phyloP scores from a whole-genome alignment of 1,284 basidiomycete species.

The Fomes fomentarius region DNA sequence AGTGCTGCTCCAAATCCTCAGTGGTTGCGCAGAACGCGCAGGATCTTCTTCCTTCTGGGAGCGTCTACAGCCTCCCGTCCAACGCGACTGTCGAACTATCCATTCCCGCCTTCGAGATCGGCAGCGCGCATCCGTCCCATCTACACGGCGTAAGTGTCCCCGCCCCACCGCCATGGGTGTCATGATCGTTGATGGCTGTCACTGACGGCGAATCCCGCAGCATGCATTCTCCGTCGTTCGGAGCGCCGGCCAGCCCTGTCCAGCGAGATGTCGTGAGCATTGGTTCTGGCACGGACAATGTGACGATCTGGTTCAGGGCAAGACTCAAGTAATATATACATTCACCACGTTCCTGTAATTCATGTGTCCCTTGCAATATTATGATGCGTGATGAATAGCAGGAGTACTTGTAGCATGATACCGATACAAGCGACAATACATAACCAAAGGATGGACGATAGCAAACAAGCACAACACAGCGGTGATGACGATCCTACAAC shows the following conservation, averaged over 20 bases:
- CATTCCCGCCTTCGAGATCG: constrained; percentile 28
- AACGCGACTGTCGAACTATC: constrained; percentile 39
- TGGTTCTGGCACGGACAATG: constrained; percentile 34
- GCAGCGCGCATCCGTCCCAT: constrained; percentile 41
- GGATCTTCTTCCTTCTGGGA: constrained; percentile 34
- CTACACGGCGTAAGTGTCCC: constrained; percentile 38
- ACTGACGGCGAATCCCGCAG: background rate
- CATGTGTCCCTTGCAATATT: too few relatives aligned
- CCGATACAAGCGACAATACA: too few relatives aligned
- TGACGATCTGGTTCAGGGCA: constrained; percentile 31
- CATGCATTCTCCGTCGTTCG: constrained; percentile 36
- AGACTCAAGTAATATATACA: too few relatives aligned
- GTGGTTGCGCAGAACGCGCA: constrained; percentile 31
- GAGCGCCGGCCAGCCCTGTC: constrained; percentile 34
- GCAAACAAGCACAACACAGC: too few relatives aligned
- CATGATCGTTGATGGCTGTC: background rate
- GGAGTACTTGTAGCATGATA: too few relatives aligned
- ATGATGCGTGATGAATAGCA: too few relatives aligned
- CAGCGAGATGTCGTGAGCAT: constrained; percentile 36
- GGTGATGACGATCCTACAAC: too few relatives aligned
- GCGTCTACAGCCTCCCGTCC: constrained; percentile 29
- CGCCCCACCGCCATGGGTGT: background rate
- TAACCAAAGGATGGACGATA: too few relatives aligned
- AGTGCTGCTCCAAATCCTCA: constrained; percentile 40
- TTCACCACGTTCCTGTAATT: too few relatives aligned